Evolutionary conservation across 768 basidiomycete genomes (phyloP).

Genomic region (Kondoa subrosea): DNA sequence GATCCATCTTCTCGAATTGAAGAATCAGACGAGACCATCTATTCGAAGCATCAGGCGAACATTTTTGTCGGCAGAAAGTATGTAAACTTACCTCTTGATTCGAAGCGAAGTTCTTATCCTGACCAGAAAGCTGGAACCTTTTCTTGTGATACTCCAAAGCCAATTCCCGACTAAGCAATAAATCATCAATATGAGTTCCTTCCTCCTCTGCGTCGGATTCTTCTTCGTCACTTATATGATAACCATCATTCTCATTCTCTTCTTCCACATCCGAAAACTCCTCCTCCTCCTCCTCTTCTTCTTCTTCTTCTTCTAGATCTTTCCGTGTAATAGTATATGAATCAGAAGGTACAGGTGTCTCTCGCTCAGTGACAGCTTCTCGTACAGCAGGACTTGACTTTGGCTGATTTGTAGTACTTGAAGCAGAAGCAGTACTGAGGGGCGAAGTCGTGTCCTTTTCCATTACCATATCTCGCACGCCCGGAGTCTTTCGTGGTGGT

Average conservation of each 20-base stretch:
- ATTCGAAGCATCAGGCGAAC: constrained; percentile 1
- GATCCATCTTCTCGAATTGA: not conserved
- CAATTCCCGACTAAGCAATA: not conserved
- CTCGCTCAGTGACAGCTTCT: no score
- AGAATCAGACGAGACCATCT: not conserved
- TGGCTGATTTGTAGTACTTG: no score
- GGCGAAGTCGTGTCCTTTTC: no score
- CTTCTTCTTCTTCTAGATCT: not conserved
- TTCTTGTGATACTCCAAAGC: constrained; percentile 6
- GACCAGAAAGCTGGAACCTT: constrained; percentile 11
- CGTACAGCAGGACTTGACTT: no score
- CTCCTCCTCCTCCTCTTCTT: not conserved
- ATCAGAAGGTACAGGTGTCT: no score
- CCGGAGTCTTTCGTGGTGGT: no score
- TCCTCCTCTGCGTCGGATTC: not conserved
- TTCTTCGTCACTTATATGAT: not conserved
- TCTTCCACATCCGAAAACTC: no score
- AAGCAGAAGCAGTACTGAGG: no score
- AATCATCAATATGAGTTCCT: constrained; percentile 6
- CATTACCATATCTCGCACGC: no score
- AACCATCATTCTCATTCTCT: not conserved
- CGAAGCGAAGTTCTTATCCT: constrained; percentile 15
- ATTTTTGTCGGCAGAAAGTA: constrained; percentile 5
- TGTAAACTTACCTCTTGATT: constrained; percentile 2
- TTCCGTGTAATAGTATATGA: not conserved